phyloP scores from a whole-genome alignment of 768 basidiomycete genomes.

The Tubosaeta sp. region DNA sequence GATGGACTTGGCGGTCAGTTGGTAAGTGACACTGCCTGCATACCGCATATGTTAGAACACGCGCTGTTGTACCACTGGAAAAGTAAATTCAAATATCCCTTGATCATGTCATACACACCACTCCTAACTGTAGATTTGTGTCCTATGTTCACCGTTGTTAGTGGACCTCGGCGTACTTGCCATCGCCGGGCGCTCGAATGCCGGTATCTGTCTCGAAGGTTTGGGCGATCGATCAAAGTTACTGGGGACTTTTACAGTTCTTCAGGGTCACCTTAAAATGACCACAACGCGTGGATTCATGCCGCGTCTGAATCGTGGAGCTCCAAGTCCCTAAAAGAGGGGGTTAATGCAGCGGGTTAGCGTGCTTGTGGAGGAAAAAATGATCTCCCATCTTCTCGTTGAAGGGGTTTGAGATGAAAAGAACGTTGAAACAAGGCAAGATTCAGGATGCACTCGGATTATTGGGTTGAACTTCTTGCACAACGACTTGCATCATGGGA shows the following conservation, averaged over 20 bases:
- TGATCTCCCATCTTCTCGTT: not conserved
- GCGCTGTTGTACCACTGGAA: not conserved
- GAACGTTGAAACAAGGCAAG: not conserved
- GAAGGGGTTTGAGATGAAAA: not conserved
- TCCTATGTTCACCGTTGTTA: not conserved
- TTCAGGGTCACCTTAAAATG: not conserved
- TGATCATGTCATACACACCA: not conserved
- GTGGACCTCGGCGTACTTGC: slow-evolving; percentile 5
- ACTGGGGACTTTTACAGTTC: not conserved
- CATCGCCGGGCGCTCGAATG: slow-evolving; percentile 10
- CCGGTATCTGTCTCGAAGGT: not conserved
- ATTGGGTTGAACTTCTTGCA: not conserved
- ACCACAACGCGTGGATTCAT: not conserved
- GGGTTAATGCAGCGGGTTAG: not conserved
- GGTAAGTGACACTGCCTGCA: slow-evolving; percentile 1
- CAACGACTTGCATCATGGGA: not conserved
- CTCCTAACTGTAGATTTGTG: not conserved
- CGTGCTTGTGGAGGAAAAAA: not conserved
- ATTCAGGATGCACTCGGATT: too few relatives aligned
- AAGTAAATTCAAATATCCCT: not conserved
- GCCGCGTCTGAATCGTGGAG: not conserved
- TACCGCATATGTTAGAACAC: slow-evolving; percentile 2
- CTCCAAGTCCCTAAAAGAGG: not conserved
- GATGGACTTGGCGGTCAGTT: not conserved
- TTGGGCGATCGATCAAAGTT: not conserved